These are phyloP conservation scores for Carex scoparia DNA, from an alignment of 176 grass and related monocot species.

Conservation along the genomic window DNA sequence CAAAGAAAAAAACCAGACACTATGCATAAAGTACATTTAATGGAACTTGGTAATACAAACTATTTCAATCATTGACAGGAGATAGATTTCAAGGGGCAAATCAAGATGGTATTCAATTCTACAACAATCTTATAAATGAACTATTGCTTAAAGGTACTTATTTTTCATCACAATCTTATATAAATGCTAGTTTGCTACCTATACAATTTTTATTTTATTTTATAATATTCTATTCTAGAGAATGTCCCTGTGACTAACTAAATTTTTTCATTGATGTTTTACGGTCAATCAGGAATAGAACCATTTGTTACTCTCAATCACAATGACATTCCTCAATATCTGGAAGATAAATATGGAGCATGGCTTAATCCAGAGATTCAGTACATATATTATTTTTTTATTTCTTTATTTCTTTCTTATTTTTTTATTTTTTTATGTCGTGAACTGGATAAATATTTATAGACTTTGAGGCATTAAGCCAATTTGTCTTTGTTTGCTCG, in stretches of 20 bases:
- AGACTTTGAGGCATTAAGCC: neutral
- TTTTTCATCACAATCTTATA: neutral
- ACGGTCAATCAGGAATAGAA: conserved; percentile 42
- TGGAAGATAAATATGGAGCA: conserved; percentile 59
- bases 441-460: neutral
- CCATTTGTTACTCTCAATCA: conserved; percentile 69
- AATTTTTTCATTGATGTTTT: neutral
- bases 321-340: conserved; percentile 54
- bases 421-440: neutral
- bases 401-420: neutral
- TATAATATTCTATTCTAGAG: neutral
- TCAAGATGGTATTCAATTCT: conserved; percentile 41
- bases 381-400: conserved; percentile 20
- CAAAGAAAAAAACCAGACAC: neutral
- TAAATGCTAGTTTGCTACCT: neutral
- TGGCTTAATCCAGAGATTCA: conserved; percentile 54
- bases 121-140: conserved; percentile 49
- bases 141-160: conserved; percentile 53
- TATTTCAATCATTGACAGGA: conserved; percentile 24
- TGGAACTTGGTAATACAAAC: neutral
- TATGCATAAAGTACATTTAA: neutral
- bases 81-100: conserved; percentile 46
- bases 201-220: neutral
- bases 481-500: neutral
- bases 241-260: neutral